Percentiles rank a stretch among this genome's conserved stretches.
phyloP scores from a whole-genome alignment of 2,329 filamentous ascomycete species.

The Zymoseptoria passerinii region DNA sequence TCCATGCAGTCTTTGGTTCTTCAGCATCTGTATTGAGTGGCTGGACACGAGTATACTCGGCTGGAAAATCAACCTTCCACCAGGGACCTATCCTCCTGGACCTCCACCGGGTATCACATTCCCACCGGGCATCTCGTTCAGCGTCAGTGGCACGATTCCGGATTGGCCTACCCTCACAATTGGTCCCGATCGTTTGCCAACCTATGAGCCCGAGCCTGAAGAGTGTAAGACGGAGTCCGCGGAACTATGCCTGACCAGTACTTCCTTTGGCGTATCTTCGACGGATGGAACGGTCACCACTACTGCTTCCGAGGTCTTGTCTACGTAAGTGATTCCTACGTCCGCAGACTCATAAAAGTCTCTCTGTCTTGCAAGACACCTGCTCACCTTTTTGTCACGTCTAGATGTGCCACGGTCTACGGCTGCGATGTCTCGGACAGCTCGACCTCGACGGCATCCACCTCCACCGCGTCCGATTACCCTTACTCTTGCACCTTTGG shows the following conservation, averaged over 20 bases:
- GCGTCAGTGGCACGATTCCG: conserved; percentile 1
- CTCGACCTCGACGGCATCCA: background rate
- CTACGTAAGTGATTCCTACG: background rate
- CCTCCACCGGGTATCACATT: conserved; percentile 3
- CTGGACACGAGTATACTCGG: conserved; percentile 4
- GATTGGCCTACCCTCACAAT: conserved; percentile 5
- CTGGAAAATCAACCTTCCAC: conserved; percentile 5
- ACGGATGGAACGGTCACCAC: background rate
- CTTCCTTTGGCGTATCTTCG: conserved; percentile 7
- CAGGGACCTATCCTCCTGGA: conserved; percentile 5
- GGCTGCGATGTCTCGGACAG: conserved; percentile 2
- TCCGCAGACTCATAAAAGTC: too few relatives aligned
- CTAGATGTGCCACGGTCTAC: conserved; percentile 2
- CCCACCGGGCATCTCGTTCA: conserved; percentile 1
- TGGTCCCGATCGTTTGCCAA: conserved; percentile 6
- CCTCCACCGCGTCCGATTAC: background rate
- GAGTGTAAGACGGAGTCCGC: conserved; percentile 4
- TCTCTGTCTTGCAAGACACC: too few relatives aligned
- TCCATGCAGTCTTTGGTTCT: conserved; percentile 8
- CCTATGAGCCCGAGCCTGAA: conserved; percentile 1
- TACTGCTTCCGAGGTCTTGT: conserved; percentile 1
- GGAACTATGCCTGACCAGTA: conserved; percentile 5
- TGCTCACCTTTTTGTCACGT: background rate
- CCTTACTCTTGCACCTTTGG: background rate
- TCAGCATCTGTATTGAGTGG: conserved; percentile 5